These are phyloP conservation scores for Barnettozyma salicaria DNA, from an alignment of 805 yeast genomes.

Conservation along the genomic window DNA sequence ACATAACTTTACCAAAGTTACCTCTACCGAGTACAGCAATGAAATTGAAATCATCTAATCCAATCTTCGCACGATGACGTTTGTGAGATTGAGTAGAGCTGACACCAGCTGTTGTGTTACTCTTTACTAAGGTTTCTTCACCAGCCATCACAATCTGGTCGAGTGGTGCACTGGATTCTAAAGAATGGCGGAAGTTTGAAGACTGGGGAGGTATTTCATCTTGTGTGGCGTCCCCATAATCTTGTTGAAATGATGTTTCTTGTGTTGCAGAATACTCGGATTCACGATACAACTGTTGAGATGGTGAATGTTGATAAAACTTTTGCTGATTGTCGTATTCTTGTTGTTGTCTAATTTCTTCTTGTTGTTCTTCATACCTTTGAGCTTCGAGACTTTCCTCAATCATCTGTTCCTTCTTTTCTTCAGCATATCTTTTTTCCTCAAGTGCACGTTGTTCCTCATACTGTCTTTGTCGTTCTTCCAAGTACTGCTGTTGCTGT, in stretches of 20 bases:
- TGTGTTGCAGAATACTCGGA: conserved; percentile 7
- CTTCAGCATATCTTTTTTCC: conserved; percentile 15
- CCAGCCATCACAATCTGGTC: conserved; percentile 4
- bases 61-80: conserved; percentile 62
- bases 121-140: conserved; percentile 5
- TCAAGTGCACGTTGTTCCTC: conserved; percentile 14
- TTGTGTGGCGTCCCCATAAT: conserved; percentile 8
- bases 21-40: conserved; percentile 96
- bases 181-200: conserved; percentile 2
- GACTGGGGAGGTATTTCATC: background rate
- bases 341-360: conserved; percentile 18
- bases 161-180: conserved; percentile 2
- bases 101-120: conserved; percentile 10
- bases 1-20: conserved; percentile 96
- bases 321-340: conserved; percentile 16
- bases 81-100: conserved; percentile 17
- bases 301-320: background rate
- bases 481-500: conserved; percentile 6
- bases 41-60: conserved; percentile 91
- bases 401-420: conserved; percentile 10
- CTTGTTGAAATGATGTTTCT: conserved; percentile 20
- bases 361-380: conserved; percentile 11
- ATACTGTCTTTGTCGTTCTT: conserved; percentile 17
- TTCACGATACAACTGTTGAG: conserved; percentile 16
- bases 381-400: conserved; percentile 9